Evolutionary conservation across 305 asterid genomes (phyloP), one percentile per base, ranked within the genome.

Genomic region (Fraxinus sp.): DNA sequence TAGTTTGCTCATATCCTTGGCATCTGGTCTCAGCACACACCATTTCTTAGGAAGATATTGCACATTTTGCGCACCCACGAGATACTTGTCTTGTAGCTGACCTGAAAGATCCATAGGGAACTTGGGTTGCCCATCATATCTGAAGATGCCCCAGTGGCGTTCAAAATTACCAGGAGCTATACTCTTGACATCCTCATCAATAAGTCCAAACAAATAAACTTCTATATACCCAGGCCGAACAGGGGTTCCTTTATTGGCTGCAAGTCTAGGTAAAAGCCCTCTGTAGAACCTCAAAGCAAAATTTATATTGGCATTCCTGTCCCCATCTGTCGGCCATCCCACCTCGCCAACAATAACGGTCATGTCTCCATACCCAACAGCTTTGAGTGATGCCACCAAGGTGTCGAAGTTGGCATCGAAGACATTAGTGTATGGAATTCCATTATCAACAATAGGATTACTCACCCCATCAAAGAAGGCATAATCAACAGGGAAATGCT

Each of bases 281-380:
- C 89, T 90, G 55, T 94, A 96, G 88, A 96, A 96, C 84, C 98
- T 90, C 80, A 87, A 77, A 1, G 97, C 98, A 16, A 79, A 87
- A 81, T 90, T 86, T 26, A 86, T 81, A 77, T 94, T 96, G 77
- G 96, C 98, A 3, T 92, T 91, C 76, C 41, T 86, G 84, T 93
- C 96, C 24, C 98, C 98, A 30, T 92, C 91, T 0, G 98, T 96
- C 0, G 99, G 98, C 99, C 99, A 96, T 39, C 99, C 99, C 76
- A 93, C 98, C 90, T 96, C 98, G 83, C 99, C 99, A 3, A 94
- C 98, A 13, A 94, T 83, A 72, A 96, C 87, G 72, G 90, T 64
- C 98, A 94, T 90, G 66, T 92, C 91, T 0, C 98, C 98, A 20
- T 77, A 86, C 1, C 97, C 98, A 28, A 86, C 36, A 7, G 93